These are phyloP conservation scores for Iberis pinnata DNA, from an alignment of 345 rosid genomes.

Conservation along the genomic window DNA sequence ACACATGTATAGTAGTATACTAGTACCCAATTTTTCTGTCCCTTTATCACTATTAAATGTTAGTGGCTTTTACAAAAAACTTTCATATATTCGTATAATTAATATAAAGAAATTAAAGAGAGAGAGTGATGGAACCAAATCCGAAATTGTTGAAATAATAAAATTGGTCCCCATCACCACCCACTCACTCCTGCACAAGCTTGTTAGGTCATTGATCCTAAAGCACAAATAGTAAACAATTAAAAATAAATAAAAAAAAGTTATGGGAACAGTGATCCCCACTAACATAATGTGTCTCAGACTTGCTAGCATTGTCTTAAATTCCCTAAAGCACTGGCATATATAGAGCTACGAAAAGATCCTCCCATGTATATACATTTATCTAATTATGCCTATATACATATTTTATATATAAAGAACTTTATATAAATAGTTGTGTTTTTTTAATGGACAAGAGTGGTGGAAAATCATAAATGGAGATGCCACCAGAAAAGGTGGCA, in stretches of 20 bases:
- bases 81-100: not conserved
- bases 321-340: slow-evolving; percentile 36
- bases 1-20: slow-evolving; percentile 3
- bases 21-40: slow-evolving; percentile 13
- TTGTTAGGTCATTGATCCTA: slow-evolving; percentile 31
- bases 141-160: slow-evolving; percentile 31
- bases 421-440: not conserved
- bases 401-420: not conserved
- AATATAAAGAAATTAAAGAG: slow-evolving; percentile 4
- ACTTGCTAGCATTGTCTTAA: slow-evolving; percentile 32
- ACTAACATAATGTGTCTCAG: slow-evolving; percentile 32
- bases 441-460: slow-evolving; percentile 13
- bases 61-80: slow-evolving; percentile 1
- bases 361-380: slow-evolving; percentile 10
- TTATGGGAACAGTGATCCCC: slow-evolving; percentile 34
- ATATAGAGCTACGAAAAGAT: slow-evolving; percentile 18
- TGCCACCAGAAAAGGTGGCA: slow-evolving; percentile 30
- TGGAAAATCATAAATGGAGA: slow-evolving; percentile 26
- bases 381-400: not conserved
- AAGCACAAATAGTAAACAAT: slow-evolving; percentile 15
- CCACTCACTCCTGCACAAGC: slow-evolving; percentile 31
- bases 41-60: slow-evolving; percentile 9
- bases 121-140: slow-evolving; percentile 31
- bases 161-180: slow-evolving; percentile 31
- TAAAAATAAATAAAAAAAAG: slow-evolving; percentile 10